These are phyloP conservation scores for Chara braunii DNA, from an alignment of 139 green algal species.

Conservation along the genomic window DNA sequence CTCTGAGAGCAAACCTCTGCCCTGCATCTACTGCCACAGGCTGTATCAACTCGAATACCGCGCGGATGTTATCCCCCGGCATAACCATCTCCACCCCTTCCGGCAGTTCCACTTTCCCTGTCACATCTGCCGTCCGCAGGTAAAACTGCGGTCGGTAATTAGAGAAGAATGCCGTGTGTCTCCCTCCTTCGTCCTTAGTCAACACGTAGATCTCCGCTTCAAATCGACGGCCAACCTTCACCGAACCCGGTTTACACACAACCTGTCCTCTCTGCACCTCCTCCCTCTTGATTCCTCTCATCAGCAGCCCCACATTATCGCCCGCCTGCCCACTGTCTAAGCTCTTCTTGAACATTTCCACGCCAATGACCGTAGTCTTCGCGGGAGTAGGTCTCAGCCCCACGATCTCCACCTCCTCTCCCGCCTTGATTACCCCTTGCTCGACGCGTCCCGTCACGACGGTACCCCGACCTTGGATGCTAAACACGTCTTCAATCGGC, in stretches of 20 bases:
- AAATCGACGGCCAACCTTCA: constrained; percentile 74
- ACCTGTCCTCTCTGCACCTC: constrained; percentile 87
- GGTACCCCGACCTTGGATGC: constrained; percentile 86
- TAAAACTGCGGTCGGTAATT: constrained; percentile 97
- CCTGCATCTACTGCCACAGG: constrained; percentile 51
- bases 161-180: constrained; percentile 95
- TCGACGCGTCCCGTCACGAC: constrained; percentile 91
- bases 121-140: constrained; percentile 91
- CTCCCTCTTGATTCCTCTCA: constrained; percentile 89
- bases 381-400: constrained; percentile 65
- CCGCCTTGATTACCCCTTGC: constrained; percentile 83
- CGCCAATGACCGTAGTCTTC: constrained; percentile 84
- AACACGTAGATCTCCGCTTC: constrained; percentile 87
- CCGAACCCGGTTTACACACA: constrained; percentile 71
- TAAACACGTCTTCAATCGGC: constrained; percentile 96
- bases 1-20: constrained; percentile 88
- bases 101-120: constrained; percentile 72
- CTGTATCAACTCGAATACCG: constrained; percentile 73
- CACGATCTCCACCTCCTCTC: constrained; percentile 90
- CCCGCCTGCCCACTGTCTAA: constrained; percentile 79
- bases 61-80: constrained; percentile 92
- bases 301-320: constrained; percentile 93
- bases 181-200: constrained; percentile 94
- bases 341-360: constrained; percentile 98
- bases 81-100: constrained; percentile 92